Evolutionary conservation across 1,284 basidiomycete genomes (phyloP).

Genomic region (Cutaneotrichosporon mucoides): DNA sequence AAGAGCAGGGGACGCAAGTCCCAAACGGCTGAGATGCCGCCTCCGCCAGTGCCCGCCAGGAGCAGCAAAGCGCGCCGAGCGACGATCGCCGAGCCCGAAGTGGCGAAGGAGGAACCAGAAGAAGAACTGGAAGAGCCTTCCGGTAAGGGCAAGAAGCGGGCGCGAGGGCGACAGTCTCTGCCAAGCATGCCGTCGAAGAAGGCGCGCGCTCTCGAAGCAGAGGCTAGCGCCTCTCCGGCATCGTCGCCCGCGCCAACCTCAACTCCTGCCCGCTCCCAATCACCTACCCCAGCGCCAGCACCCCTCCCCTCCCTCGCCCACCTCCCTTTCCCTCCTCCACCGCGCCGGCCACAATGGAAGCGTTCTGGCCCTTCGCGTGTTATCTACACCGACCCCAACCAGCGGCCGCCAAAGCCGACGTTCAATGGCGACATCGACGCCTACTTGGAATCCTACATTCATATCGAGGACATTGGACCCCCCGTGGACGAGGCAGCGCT

Average conservation of each 20-base stretch:
- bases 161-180: constrained; percentile 23
- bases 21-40: constrained; percentile 22
- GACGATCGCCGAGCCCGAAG: constrained; percentile 17
- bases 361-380: constrained; percentile 60
- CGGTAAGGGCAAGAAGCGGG: constrained; percentile 26
- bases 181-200: constrained; percentile 28
- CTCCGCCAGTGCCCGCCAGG: constrained; percentile 24
- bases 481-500: constrained; percentile 52
- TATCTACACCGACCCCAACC: constrained; percentile 61
- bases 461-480: constrained; percentile 52
- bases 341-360: constrained; percentile 54
- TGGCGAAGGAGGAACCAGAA: background rate
- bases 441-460: constrained; percentile 63
- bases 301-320: constrained; percentile 38
- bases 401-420: constrained; percentile 58
- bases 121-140: constrained; percentile 8
- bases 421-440: constrained; percentile 55
- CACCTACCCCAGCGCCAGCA: constrained; percentile 35
- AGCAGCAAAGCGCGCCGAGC: constrained; percentile 19
- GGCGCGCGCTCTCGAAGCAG: constrained; percentile 1
- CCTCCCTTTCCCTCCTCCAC: constrained; percentile 34
- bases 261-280: constrained; percentile 21
- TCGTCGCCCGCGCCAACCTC: constrained; percentile 13
- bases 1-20: constrained; percentile 2
- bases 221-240: constrained; percentile 10